Evolutionary conservation across 805 yeast species (phyloP), one percentile per base, ranked within the genome.

Genomic region (Ogataea naganishii): DNA sequence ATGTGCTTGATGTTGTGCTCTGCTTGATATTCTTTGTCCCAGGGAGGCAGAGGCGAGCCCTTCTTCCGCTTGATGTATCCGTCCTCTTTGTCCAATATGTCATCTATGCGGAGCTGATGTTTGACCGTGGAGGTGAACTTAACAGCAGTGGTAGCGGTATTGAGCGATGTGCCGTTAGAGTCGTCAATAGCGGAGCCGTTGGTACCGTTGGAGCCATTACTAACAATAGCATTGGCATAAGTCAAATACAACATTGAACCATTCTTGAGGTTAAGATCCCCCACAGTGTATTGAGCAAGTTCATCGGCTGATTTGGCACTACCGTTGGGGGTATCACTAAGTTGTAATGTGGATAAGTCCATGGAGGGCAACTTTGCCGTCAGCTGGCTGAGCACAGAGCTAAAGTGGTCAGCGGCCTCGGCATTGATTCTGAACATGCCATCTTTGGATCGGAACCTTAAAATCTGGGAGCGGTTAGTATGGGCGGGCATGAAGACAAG

Each of bases 21-120:
- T 28, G 71, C 71, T 39, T 77, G 78, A 51, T 86, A 89, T 14
- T 66, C 72, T 39, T 67, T 68, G 53, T 92, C 96, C 84, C 89
- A 92, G 3, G 98, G 97, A 20, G 95, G 96, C 30, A 92, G 59
- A 0, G 97, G 96, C 20, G 94, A 75, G 2, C 97, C 99, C 44
- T 79, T 80, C 21, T 62, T 56, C 20, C 98, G 67, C 18, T 66
- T 55, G 33, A 92, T 84, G 32, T 80, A 60, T 0, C 98, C 99
- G 25, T 71, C 69, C 32, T 72, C 66, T 18, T 61, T 63, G 29
- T 80, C 88, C 20, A 88, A 62, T 8, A 49, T 51, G 29, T 69
- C 69, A 53, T 92, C 98, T 1, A 88, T 67, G 0, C 69, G 58
- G 20, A 76, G 58, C 49, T 83, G 92, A 22, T 56, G 54, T 9